Evolutionary conservation across 352 stramenopile genomes (phyloP), one percentile per base, ranked within the genome.

Genomic region (Pythium rishiriense): DNA sequence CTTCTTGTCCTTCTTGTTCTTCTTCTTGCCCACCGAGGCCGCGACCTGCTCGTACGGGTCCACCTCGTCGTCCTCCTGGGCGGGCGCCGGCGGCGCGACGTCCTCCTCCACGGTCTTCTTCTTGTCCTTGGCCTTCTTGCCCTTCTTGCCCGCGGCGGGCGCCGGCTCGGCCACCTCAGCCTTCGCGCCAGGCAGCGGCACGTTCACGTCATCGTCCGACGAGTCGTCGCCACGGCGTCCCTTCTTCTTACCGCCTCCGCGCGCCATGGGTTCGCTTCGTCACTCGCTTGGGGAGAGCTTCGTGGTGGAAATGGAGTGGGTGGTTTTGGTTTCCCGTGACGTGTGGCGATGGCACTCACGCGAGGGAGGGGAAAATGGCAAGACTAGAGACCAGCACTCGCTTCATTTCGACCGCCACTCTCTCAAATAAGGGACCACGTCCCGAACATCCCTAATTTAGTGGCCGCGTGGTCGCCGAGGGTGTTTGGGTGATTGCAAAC

Each of bases 51-150:
- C 66, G 47, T 74, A 74, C 35, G 67, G 67, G 51, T 74, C 68
- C 14, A 60, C 58, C 19, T 71, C 71, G 8, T 72, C 57, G n/a
- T 64, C 50, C 17, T 71, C 59, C 11, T 65, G 29, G 29, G 25
- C 62, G 45, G 35, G 9, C 7, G 37, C 49, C 4, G 31, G 54
- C 6, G 51, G 22, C 15, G 28, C 48, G 31, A 68, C 10, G 58
- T 86, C 74, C 71, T 91, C 88, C 58, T 79, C 84, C 1, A 69
- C 70, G 83, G 87, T 64, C 76, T 89, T 92, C 73, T 91, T 77
- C 73, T 93, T 94, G 42, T 74, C 79, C 70, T 85, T 85, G 63
- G 64, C 75, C 72, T 93, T 94, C 66, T 93, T 92, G 64, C 93
- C 80, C 25, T 55, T 58, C 56, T 86, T 78, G 25, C 37, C 37